phyloP scores from a whole-genome alignment of 768 basidiomycete species.

The Psilocybe azurescens region DNA sequence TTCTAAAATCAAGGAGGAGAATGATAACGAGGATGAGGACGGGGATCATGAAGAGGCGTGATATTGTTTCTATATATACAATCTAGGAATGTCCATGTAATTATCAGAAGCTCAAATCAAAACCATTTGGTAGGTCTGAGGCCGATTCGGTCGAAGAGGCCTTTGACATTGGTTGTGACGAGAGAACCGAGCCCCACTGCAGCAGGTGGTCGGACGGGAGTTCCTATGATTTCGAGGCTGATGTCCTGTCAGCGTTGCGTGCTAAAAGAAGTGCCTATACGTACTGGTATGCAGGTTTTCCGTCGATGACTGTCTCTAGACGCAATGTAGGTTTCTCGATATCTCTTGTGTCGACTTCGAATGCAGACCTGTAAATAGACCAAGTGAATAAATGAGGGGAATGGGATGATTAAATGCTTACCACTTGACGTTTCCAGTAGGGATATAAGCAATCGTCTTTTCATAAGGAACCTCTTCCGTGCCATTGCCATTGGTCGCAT shows the following conservation, averaged over 20 bases:
- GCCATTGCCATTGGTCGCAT: constrained; percentile 15
- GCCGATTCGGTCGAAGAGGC: constrained; percentile 61
- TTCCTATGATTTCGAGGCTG: constrained; percentile 55
- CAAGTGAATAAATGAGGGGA: not conserved
- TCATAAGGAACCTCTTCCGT: constrained; percentile 54
- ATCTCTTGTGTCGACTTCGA: constrained; percentile 73
- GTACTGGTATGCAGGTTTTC: constrained; percentile 56
- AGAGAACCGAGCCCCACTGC: constrained; percentile 44
- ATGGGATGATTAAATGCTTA: constrained; percentile 26
- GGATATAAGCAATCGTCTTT: constrained; percentile 61
- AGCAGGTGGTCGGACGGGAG: constrained; percentile 48
- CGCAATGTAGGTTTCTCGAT: constrained; percentile 52
- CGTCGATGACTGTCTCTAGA: constrained; percentile 67
- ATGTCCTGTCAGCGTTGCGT: not conserved
- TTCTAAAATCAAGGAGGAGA: constrained; percentile 36
- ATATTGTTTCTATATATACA: constrained; percentile 10
- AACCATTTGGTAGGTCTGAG: constrained; percentile 64
- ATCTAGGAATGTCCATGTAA: not conserved
- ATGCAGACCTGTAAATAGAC: constrained; percentile 52
- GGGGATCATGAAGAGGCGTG: not conserved
- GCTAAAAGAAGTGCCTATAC: constrained; percentile 20
- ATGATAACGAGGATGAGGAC: constrained; percentile 1
- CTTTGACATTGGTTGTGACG: constrained; percentile 53
- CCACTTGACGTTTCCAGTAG: constrained; percentile 74
- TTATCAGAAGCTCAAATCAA: constrained; percentile 27